Evolutionary conservation across 2,329 filamentous ascomycete genomes (phyloP).

Genomic region (Aureobasidium sp.): DNA sequence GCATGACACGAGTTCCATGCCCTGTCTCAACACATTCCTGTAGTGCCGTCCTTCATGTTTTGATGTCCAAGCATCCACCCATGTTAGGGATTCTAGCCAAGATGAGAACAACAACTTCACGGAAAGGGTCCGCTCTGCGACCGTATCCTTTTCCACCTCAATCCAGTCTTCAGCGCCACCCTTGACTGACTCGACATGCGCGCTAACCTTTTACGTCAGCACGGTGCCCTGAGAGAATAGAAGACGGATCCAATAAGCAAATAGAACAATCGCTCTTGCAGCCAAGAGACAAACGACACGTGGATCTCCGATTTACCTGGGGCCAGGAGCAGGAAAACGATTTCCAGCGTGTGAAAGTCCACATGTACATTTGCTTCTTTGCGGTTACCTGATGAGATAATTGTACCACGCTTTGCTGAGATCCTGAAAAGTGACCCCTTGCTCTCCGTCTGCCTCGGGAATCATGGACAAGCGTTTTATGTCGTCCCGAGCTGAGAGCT

Average conservation of each 20-base stretch:
- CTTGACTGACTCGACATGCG: conserved; percentile 9
- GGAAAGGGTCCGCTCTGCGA: background rate
- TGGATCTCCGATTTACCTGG: conserved; percentile 1
- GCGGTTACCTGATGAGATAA: background rate
- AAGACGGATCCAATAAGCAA: background rate
- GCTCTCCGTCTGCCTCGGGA: background rate
- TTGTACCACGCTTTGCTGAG: background rate
- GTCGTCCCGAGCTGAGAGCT: background rate
- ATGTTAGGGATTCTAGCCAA: background rate
- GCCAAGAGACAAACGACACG: background rate
- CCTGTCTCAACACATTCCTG: background rate
- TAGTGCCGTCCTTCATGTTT: too few species aligned
- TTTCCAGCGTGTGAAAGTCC: background rate
- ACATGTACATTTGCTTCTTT: background rate
- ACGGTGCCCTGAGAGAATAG: background rate
- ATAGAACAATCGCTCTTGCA: conserved; percentile 2
- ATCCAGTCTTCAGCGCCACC: background rate
- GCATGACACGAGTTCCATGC: conserved; percentile 1
- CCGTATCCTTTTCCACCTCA: conserved; percentile 7
- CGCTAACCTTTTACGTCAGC: background rate
- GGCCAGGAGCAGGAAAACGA: background rate
- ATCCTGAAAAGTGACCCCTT: background rate
- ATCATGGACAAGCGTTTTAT: background rate
- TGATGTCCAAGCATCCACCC: background rate
- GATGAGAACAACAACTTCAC: background rate